Evolutionary conservation across 169 alveolate genomes (phyloP).

Genomic region (Plasmodium knowlesi): DNA sequence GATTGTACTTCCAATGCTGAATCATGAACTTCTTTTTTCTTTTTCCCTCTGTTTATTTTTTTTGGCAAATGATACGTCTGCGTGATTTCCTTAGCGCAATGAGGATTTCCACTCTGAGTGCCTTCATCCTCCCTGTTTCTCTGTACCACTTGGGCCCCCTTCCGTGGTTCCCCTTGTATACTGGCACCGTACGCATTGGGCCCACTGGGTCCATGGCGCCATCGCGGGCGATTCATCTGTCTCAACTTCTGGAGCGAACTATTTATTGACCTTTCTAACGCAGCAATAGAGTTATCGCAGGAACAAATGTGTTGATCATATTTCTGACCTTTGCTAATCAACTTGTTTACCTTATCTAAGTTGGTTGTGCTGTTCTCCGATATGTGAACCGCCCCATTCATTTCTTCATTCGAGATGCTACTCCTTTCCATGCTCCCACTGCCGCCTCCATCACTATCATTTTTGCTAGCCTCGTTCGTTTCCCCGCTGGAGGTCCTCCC

Average conservation of each 20-base stretch:
- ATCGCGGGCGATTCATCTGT: neutral
- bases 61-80: neutral
- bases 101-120: neutral
- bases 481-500: neutral
- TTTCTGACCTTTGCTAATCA: neutral
- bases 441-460: neutral
- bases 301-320: neutral
- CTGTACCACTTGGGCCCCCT: neutral
- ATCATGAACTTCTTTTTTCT: neutral
- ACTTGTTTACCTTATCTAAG: neutral
- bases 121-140: neutral
- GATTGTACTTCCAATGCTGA: neutral
- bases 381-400: neutral
- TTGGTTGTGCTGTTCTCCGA: neutral
- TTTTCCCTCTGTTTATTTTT: neutral
- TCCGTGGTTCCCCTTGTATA: neutral
- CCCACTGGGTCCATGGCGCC: neutral
- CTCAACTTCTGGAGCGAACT: neutral
- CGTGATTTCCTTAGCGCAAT: neutral
- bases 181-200: neutral
- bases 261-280: neutral
- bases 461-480: neutral
- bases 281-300: neutral
- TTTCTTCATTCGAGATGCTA: neutral
- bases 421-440: neutral